These are phyloP conservation scores for Aspergillus thermomutatus DNA, from an alignment of 2,329 filamentous ascomycete genomes.

Conservation along the genomic window DNA sequence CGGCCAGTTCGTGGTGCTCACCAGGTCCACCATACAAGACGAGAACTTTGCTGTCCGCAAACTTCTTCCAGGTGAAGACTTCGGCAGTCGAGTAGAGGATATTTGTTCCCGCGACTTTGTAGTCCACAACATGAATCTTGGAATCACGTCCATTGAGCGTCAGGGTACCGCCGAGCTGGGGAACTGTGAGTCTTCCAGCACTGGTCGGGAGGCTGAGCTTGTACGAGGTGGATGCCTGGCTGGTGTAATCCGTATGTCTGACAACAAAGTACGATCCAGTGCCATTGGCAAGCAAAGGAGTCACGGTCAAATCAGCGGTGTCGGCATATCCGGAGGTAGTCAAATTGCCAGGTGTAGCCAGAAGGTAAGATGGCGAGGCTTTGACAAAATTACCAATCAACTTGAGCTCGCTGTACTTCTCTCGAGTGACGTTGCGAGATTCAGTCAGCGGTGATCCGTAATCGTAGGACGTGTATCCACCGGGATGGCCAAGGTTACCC, in stretches of 20 bases:
- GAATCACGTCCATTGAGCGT: slow-evolving; percentile 42
- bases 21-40: slow-evolving; percentile 39
- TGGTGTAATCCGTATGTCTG: slow-evolving; percentile 65
- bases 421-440: slow-evolving; percentile 63
- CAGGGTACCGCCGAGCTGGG: slow-evolving; percentile 38
- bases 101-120: slow-evolving; percentile 38
- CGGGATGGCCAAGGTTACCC: slow-evolving; percentile 72
- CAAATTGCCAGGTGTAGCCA: slow-evolving; percentile 51
- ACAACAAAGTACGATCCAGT: slow-evolving; percentile 60
- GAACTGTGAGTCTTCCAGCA: slow-evolving; percentile 37
- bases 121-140: slow-evolving; percentile 44
- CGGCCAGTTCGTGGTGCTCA: slow-evolving; percentile 43
- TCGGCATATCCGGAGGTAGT: slow-evolving; percentile 46
- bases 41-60: slow-evolving; percentile 52
- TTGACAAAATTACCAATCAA: slow-evolving; percentile 72
- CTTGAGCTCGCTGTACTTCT: slow-evolving; percentile 79
- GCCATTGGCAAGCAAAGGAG: slow-evolving; percentile 56
- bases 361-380: slow-evolving; percentile 67
- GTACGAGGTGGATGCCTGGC: slow-evolving; percentile 56
- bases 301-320: slow-evolving; percentile 56
- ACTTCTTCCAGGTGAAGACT: slow-evolving; percentile 55
- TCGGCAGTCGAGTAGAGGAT: slow-evolving; percentile 45
- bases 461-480: slow-evolving; percentile 61
- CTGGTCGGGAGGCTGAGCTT: slow-evolving; percentile 55
- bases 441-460: slow-evolving; percentile 65